phyloP scores from a whole-genome alignment of 1,284 basidiomycete species.

The Apiotrichum laibachii region DNA sequence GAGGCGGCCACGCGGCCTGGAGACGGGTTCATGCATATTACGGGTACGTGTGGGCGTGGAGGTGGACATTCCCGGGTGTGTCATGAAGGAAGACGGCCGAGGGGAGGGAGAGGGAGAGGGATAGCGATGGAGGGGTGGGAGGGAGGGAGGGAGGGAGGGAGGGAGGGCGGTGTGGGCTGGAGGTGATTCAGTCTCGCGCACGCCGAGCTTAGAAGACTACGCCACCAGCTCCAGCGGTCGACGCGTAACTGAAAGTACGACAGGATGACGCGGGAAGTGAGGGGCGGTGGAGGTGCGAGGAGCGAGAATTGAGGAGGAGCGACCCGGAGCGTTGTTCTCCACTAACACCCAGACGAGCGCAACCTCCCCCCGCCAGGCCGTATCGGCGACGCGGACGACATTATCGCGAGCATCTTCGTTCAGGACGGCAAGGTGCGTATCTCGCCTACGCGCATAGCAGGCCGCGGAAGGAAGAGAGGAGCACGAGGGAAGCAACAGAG shows the following conservation, averaged over 20 bases:
- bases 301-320: too few relatives aligned
- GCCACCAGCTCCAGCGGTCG: too few relatives aligned
- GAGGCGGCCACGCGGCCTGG: conserved; percentile 44
- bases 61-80: background rate
- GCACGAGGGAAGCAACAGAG: background rate
- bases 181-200: too few relatives aligned
- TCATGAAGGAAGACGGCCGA: background rate
- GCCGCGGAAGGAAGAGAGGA: background rate
- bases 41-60: conserved; percentile 28
- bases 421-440: conserved; percentile 44
- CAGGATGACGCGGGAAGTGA: too few relatives aligned
- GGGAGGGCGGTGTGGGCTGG: too few relatives aligned
- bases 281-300: background rate
- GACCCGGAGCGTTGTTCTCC: background rate
- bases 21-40: conserved; percentile 50
- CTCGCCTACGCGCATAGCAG: background rate
- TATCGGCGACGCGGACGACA: conserved; percentile 51
- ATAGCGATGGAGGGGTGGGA: background rate
- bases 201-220: too few relatives aligned
- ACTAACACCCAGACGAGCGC: conserved; percentile 46
- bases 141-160: background rate
- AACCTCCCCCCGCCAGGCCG: conserved; percentile 47
- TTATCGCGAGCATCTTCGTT: conserved; percentile 49
- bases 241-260: too few relatives aligned
- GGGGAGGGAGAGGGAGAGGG: background rate